phyloP scores from a whole-genome alignment of 371 early-diverging fungal genomes.

The Chytridiales sp. region DNA sequence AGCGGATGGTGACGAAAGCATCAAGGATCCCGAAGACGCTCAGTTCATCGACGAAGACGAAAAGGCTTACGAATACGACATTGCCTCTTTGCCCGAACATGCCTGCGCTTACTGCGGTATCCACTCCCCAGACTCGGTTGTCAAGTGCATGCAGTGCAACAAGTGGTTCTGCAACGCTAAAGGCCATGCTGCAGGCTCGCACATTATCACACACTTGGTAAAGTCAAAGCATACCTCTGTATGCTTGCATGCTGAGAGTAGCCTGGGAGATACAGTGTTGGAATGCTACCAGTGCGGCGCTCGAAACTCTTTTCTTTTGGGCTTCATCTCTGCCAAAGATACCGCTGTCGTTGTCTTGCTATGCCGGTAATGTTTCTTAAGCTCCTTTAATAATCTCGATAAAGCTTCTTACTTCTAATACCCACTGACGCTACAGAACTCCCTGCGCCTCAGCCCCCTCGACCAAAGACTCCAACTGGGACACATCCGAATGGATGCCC shows the following conservation, averaged over 20 bases:
- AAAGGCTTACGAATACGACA: neutral
- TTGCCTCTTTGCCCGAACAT: neutral
- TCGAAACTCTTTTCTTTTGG: constrained; percentile 93
- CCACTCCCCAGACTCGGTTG: constrained; percentile 84
- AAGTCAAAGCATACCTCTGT: constrained; percentile 94
- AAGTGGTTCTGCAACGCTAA: constrained; percentile 97
- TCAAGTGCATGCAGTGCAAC: constrained; percentile 90
- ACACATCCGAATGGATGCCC: constrained; percentile 94
- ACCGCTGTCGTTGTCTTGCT: constrained; percentile 96
- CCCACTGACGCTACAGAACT: constrained; percentile 54
- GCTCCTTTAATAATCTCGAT: neutral
- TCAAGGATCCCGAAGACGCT: constrained; percentile 6
- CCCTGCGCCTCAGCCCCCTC: constrained; percentile 89
- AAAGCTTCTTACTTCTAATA: constrained; percentile 2
- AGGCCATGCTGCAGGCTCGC: constrained; percentile 80
- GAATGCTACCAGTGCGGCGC: constrained; percentile 98
- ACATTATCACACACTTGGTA: constrained; percentile 95
- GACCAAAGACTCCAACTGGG: constrained; percentile 92
- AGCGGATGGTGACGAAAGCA: no score
- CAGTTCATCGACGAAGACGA: constrained; percentile 19
- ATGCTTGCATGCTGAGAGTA: constrained; percentile 83
- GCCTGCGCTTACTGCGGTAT: constrained; percentile 78
- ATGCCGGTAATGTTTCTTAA: constrained; percentile 68
- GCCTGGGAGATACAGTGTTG: constrained; percentile 88
- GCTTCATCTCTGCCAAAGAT: constrained; percentile 96